Percentiles rank a stretch among this genome's conserved stretches.
Conservation (phyloP, 169 alveolate species). For the Eimeria brunetti region DNA sequence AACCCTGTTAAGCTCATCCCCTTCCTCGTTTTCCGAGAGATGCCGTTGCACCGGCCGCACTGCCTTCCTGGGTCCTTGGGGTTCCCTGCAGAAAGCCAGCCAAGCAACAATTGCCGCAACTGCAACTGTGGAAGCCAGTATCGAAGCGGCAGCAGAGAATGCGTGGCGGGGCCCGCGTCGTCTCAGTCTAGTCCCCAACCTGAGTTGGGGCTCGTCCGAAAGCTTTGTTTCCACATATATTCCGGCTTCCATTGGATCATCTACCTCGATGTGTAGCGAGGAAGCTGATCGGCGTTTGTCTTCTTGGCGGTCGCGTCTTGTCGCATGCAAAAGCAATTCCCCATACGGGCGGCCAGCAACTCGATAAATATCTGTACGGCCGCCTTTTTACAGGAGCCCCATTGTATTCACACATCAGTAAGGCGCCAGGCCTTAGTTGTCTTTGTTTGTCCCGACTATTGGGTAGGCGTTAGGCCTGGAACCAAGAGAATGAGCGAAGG, state of each 20-base stretch:
- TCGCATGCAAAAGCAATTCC: neutral
- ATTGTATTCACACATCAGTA: too few species aligned
- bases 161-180: neutral
- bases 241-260: neutral
- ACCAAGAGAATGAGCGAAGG: too few species aligned
- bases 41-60: slow-evolving; percentile 7
- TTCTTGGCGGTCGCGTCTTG: neutral
- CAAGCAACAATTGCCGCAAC: neutral
- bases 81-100: neutral
- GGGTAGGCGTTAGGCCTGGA: too few species aligned
- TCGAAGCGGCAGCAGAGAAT: neutral
- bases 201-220: neutral
- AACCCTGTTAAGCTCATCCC: neutral
- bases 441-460: too few species aligned
- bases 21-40: neutral
- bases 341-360: neutral
- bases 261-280: neutral
- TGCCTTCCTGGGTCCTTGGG: neutral
- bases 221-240: neutral
- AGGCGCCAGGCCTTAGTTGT: too few species aligned
- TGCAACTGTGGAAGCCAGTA: neutral
- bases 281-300: neutral
- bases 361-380: neutral
- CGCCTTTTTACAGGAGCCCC: too few species aligned
- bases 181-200: neutral